Evolutionary conservation across 441 rosid species (phyloP), one percentile per base, ranked within the genome.

Genomic region (Adansonia grandidieri): DNA sequence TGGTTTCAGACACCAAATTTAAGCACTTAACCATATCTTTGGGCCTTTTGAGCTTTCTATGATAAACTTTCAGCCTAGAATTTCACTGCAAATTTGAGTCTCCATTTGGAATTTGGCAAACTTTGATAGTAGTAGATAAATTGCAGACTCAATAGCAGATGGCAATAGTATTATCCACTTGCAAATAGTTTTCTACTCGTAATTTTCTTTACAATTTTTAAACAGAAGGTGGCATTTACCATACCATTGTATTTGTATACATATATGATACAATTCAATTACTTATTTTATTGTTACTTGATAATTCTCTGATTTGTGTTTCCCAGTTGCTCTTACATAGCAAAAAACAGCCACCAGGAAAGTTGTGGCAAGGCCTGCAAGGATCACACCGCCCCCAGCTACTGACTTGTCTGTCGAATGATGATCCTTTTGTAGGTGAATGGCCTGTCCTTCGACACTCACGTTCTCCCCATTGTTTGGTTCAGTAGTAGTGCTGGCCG

Each of bases 251-350:
- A 24, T 10, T 51, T 61, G 2, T 69, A 50, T 44, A 9, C 60
- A 9, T 5, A 11, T 62, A 32, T 42, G 40, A 37, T 5, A 80
- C 64, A 45, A 73, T 48, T 64, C 68, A 70, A 69, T 71, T 51
- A 78, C 61, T 66, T 51, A 79, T 70, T 81, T 66, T 40, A 75
- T 78, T 50, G 63, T 67, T 2, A 45, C 50, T 57, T 67, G 70
- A 56, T 65, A 65, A 62, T 45, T 45, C 53, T 83, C 91, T 3
- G 86, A 22, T 60, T 85, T 84, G 61, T 79, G 90, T 79, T 90
- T 89, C 71, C 92, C 69, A 0, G 98, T 95, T 10, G 92, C 98
- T 83, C 87, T 89, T 65, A 92, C 84, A 80, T 93, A 93, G 74
- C 95, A 92, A 80, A 93, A 87, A 80, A 93, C 81, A 2, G 86